Conservation (phyloP, 2,329 filamentous ascomycete genomes). For the Fusarium sp. region DNA sequence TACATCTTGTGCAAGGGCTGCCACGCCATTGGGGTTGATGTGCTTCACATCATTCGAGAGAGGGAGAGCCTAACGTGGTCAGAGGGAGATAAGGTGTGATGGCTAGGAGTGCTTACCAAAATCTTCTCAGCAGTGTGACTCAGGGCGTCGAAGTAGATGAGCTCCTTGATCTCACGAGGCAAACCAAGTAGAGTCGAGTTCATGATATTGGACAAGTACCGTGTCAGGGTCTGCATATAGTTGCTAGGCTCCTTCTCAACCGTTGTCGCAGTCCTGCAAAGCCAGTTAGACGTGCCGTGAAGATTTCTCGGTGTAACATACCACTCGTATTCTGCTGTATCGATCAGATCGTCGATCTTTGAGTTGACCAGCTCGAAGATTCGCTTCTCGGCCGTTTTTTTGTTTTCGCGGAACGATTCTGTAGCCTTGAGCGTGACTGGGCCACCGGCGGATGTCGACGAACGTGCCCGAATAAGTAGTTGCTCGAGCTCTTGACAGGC, state of each 20-base stretch:
- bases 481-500: conserved; percentile 92
- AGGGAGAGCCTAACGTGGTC: conserved; percentile 72
- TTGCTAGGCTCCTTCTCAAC: conserved; percentile 81
- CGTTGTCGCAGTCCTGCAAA: conserved; percentile 63
- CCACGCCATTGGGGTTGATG: conserved; percentile 89
- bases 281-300: conserved; percentile 30
- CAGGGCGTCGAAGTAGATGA: conserved; percentile 97
- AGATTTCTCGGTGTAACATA: conserved; percentile 49
- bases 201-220: conserved; percentile 96
- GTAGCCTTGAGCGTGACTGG: conserved; percentile 86
- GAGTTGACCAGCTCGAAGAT: conserved; percentile 99
- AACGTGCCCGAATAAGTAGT: conserved; percentile 85
- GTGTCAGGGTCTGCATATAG: conserved; percentile 95
- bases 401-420: conserved; percentile 86
- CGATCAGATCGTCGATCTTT: conserved; percentile 97
- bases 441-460: conserved; percentile 82
- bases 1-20: conserved; percentile 84
- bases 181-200: conserved; percentile 90
- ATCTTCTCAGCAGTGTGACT: conserved; percentile 91
- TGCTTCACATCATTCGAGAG: conserved; percentile 82
- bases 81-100: conserved; percentile 8
- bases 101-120: conserved; percentile 63
- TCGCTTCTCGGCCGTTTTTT: conserved; percentile 95
- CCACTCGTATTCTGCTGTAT: conserved; percentile 98
- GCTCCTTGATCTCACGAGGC: conserved; percentile 95